Evolutionary conservation across 2,329 filamentous ascomycete species (phyloP), one percentile per base, ranked within the genome.

Genomic region (Colletotrichum sp.): DNA sequence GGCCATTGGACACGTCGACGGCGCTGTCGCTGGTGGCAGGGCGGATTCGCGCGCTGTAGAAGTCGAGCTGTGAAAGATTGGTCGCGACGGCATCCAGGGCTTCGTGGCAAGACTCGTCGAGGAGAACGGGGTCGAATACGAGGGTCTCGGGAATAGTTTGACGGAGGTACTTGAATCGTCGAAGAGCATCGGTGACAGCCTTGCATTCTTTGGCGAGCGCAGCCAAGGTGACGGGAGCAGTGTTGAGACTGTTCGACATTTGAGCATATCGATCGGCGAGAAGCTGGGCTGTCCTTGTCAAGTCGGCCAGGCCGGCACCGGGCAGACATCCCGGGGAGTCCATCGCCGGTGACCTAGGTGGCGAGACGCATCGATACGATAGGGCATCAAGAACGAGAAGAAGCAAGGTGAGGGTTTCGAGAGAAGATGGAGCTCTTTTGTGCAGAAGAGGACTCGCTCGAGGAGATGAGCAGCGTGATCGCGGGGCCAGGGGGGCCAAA

Each of bases 191-290:
- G 36, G 78, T 72, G 13, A 74, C 73, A 6, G 77, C 65, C 6
- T 57, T 49, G 64, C 78, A 79, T 70, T 79, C 78, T 32, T 72
- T 76, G 28, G 78, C 77, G 24, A 79, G 70, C 10, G 77, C 75
- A 28, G 78, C 66, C 26, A 79, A 59, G 4, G 78, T 79, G 44
- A 79, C 69, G 13, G 78, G 78, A 26, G 78, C 77, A 30, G 78
- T 76, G 64, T 79, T 79, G 28, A 79, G 78, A 57, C 73, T 77
- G 28, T 71, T 76, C 12, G 76, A 69, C 18, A 71, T 44, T 5
- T 34, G 34, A 7, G 18, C 52, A 28, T 69, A 76, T 15, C 74
- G 39, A 16, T 76, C 74, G 59, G 70, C 52, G n/a, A 76, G 74
- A 36, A 73, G 64, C 49, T 65, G 64, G 6, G 74, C 62, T 15